Percentiles rank a stretch among this genome's conserved stretches.
phyloP scores from a whole-genome alignment of 148 eudicot species.

The Fagopyrum homotropicum region DNA sequence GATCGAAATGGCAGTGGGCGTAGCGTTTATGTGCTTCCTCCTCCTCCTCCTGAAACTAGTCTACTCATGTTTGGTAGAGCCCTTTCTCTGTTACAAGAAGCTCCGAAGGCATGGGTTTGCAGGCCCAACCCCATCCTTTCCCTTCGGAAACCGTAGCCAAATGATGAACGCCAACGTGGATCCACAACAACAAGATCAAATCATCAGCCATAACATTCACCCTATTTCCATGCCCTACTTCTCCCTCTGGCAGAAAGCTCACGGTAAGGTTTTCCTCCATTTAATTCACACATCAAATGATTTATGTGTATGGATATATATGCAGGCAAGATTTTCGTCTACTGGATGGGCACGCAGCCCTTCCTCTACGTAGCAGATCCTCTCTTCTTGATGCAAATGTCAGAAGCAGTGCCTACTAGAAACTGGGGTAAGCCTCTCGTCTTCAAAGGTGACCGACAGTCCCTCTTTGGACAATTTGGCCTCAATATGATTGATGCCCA shows the following conservation, averaged over 20 bases:
- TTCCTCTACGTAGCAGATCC: conserved; percentile 81
- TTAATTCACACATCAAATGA: no score
- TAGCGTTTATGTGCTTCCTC: neutral
- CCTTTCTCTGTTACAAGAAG: neutral
- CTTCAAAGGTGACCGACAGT: conserved; percentile 61
- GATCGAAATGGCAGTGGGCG: neutral
- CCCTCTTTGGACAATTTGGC: conserved; percentile 81
- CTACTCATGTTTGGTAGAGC: neutral
- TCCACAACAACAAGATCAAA: neutral
- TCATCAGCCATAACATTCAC: conserved; percentile 63
- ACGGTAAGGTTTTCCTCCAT: conserved; percentile 37
- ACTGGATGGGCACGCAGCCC: conserved; percentile 95
- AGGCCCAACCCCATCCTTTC: conserved; percentile 72
- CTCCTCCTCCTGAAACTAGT: neutral
- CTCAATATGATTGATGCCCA: conserved; percentile 76
- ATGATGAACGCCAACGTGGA: conserved; percentile 27
- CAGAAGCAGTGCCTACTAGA: conserved; percentile 51
- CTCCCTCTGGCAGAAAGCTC: conserved; percentile 61
- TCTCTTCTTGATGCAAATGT: conserved; percentile 62
- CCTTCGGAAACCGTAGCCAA: conserved; percentile 58
- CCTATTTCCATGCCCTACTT: conserved; percentile 72
- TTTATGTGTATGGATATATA: neutral
- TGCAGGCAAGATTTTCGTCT: conserved; percentile 79
- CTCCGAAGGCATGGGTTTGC: conserved; percentile 36
- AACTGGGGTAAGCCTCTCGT: conserved; percentile 89